Evolutionary conservation across 2,329 filamentous ascomycete species (phyloP).

Genomic region (Lasiodiplodia hormozganensis): DNA sequence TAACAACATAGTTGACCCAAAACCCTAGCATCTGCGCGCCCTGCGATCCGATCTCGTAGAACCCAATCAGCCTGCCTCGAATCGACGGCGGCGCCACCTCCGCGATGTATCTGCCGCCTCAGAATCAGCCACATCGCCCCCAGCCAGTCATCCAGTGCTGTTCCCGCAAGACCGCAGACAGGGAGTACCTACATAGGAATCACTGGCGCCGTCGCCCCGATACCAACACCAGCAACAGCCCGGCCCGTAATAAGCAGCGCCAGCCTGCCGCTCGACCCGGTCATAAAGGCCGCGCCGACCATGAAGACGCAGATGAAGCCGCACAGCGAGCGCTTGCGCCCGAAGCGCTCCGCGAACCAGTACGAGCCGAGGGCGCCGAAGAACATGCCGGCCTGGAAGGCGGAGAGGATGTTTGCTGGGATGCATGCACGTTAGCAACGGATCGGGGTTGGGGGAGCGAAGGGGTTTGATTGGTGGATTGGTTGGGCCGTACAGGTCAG

Average conservation of each 20-base stretch:
- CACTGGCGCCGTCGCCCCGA: not conserved
- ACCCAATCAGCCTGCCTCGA: conserved; percentile 68
- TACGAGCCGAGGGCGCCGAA: conserved; percentile 51
- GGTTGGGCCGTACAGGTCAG: conserved; percentile 33
- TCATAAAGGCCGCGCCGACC: conserved; percentile 47
- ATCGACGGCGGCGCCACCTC: conserved; percentile 65
- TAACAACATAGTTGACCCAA: conserved; percentile 59
- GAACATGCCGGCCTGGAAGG: conserved; percentile 41
- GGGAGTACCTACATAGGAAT: not conserved
- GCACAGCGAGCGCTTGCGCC: conserved; percentile 58
- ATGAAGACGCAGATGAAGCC: conserved; percentile 54
- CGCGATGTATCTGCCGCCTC: conserved; percentile 46
- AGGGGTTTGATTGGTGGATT: conserved; percentile 44
- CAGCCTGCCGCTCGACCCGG: not conserved
- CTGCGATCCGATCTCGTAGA: conserved; percentile 72
- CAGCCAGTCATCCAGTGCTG: not conserved
- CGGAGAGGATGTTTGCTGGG: conserved; percentile 31
- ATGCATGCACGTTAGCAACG: too few species aligned
- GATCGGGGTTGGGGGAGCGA: too few species aligned
- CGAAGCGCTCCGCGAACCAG: conserved; percentile 57
- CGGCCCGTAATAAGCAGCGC: not conserved
- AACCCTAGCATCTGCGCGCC: conserved; percentile 60
- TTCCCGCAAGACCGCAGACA: too few species aligned
- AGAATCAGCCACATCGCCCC: too few species aligned
- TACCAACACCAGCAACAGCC: not conserved